Evolutionary conservation across 805 yeast genomes (phyloP).

Genomic region (Yamadazyma kitorensis): DNA sequence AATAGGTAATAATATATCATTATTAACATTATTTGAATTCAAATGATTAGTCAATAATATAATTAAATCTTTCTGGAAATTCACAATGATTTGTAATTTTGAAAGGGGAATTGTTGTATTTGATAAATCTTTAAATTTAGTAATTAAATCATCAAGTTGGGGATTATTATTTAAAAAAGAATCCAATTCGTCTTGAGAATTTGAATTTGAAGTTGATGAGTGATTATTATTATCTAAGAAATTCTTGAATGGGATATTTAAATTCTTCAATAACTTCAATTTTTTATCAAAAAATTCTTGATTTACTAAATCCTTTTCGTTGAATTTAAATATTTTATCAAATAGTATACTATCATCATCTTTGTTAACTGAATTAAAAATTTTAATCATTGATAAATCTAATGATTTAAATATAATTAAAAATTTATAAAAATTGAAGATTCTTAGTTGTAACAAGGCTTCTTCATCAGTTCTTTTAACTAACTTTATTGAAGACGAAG

Average conservation of each 20-base stretch:
- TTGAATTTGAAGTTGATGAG: not conserved
- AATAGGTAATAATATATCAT: conserved; percentile 39
- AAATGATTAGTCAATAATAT: conserved; percentile 15
- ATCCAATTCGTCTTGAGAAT: not conserved
- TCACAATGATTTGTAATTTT: conserved; percentile 28
- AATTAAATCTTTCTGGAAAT: conserved; percentile 29
- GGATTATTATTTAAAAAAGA: not conserved
- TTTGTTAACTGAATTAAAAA: conserved; percentile 24
- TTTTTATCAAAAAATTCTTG: conserved; percentile 37
- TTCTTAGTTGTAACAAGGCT: conserved; percentile 37
- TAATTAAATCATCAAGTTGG: conserved; percentile 13
- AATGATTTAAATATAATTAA: conserved; percentile 29
- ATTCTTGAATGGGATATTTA: conserved; percentile 25
- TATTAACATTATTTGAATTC: conserved; percentile 27
- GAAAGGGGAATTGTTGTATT: conserved; percentile 28
- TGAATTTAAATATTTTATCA: conserved; percentile 39
- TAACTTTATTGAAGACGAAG: conserved; percentile 33
- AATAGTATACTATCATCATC: conserved; percentile 31
- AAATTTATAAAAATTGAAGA: conserved; percentile 41
- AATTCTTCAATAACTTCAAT: conserved; percentile 21
- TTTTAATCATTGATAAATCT: conserved; percentile 29
- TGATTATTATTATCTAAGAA: conserved; percentile 23
- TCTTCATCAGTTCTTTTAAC: conserved; percentile 34
- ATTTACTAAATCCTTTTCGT: conserved; percentile 33
- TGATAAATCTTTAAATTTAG: conserved; percentile 17